Percentiles rank a stretch among this genome's conserved stretches.
These are phyloP conservation scores for Curvularia eragrostidis DNA, from an alignment of 2,329 filamentous ascomycete species.

Conservation along the genomic window DNA sequence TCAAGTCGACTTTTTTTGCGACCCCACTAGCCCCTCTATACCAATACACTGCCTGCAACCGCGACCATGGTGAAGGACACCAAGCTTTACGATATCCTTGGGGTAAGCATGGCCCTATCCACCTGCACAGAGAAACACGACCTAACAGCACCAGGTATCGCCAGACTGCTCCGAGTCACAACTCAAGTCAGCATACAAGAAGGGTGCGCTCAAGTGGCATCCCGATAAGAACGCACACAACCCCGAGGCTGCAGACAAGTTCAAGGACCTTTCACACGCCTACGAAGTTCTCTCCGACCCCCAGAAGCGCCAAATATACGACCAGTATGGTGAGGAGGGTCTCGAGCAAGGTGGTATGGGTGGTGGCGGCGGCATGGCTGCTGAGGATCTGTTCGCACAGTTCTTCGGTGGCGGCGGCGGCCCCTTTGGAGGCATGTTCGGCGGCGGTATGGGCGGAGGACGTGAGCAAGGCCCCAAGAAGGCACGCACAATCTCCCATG, in stretches of 20 bases:
- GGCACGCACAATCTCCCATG: constrained; percentile 95
- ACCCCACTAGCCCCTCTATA: constrained; percentile 36
- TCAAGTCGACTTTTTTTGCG: constrained; percentile 30
- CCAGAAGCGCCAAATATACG: constrained; percentile 90
- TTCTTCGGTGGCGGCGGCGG: constrained; percentile 84
- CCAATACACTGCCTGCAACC: constrained; percentile 22
- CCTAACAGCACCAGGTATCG: constrained; percentile 65
- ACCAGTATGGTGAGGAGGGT: constrained; percentile 97
- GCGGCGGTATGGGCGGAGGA: constrained; percentile 69
- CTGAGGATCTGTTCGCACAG: constrained; percentile 94
- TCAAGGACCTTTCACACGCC: constrained; percentile 95
- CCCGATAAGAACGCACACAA: constrained; percentile 97
- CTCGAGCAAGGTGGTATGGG: constrained; percentile 79
- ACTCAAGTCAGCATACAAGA: constrained; percentile 90
- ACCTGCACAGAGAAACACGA: not conserved
- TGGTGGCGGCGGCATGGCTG: constrained; percentile 84
- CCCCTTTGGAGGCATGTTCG: constrained; percentile 68
- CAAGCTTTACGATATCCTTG: constrained; percentile 79
- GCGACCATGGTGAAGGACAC: constrained; percentile 77
- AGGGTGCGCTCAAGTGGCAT: constrained; percentile 81
- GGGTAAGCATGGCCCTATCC: constrained; percentile 62
- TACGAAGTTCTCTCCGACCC: constrained; percentile 94
- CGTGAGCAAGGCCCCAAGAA: constrained; percentile 83
- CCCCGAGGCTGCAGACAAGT: constrained; percentile 92
- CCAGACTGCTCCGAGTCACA: constrained; percentile 82